Percentiles rank a stretch among this genome's conserved stretches.
Evolutionary conservation across 164 flowering plant species (phyloP).

Genomic region (Taxillus chinensis): DNA sequence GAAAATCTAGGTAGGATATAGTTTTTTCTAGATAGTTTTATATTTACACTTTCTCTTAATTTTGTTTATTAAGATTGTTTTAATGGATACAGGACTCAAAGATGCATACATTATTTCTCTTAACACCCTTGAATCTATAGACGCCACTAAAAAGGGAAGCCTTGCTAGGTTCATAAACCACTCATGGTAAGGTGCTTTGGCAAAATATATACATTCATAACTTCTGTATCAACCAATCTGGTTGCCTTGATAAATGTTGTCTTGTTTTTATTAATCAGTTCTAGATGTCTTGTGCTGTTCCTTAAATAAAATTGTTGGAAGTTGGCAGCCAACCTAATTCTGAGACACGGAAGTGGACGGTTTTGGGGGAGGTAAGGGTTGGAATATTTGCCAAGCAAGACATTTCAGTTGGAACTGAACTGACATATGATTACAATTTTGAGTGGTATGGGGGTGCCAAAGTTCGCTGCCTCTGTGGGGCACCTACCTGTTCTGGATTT

Average conservation of each 20-base stretch:
- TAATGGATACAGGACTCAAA: constrained; percentile 52
- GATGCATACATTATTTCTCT: constrained; percentile 91
- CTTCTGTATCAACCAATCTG: neutral
- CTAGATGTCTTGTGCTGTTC: constrained; percentile 3
- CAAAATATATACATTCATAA: neutral
- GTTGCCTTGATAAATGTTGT: neutral
- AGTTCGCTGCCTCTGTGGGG: constrained; percentile 96
- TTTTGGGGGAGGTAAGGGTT: constrained; percentile 84
- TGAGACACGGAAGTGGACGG: constrained; percentile 95
- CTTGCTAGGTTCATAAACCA: constrained; percentile 92
- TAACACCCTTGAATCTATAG: constrained; percentile 63
- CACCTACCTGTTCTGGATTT: constrained; percentile 74
- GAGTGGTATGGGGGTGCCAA: constrained; percentile 98
- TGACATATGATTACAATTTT: constrained; percentile 85
- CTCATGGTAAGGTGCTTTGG: constrained; percentile 66
- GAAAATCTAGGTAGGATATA: constrained; percentile 53
- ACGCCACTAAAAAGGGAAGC: constrained; percentile 94
- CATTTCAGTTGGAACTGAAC: constrained; percentile 62
- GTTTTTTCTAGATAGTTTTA: neutral
- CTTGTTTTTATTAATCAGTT: neutral
- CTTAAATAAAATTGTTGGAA: constrained; percentile 10
- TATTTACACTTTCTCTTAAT: neutral
- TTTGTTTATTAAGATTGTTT: neutral
- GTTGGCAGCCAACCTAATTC: constrained; percentile 83
- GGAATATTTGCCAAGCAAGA: constrained; percentile 92